Conservation (phyloP, 257 asterid genomes). For the Lycium ferocissimum region DNA sequence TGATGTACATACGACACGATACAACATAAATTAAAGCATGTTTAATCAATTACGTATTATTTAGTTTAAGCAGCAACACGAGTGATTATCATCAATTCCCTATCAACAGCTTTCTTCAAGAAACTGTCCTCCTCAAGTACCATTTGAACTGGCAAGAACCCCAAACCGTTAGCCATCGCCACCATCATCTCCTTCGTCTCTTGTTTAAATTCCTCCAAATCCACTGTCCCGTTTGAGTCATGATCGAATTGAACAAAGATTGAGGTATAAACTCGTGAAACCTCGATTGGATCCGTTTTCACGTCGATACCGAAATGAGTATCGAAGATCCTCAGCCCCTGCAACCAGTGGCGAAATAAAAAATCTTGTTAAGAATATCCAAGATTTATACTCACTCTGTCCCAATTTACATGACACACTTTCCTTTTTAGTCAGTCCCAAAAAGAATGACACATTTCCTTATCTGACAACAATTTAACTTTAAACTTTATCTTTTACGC, state of each 20-base stretch:
- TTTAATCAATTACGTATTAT: too few species aligned
- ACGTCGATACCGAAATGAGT: background rate
- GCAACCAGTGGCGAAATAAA: background rate
- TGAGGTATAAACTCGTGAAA: background rate
- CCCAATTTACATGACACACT: too few species aligned
- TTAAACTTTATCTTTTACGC: too few species aligned
- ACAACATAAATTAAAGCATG: too few species aligned
- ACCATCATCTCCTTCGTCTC: conserved; percentile 2
- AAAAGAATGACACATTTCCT: too few species aligned
- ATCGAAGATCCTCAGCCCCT: background rate
- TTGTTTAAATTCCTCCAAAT: background rate
- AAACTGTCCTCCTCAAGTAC: background rate
- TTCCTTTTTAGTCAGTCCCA: too few species aligned
- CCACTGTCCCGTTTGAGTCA: background rate
- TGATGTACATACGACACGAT: too few species aligned
- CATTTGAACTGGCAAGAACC: conserved; percentile 14
- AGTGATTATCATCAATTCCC: background rate
- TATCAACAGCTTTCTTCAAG: conserved; percentile 19
- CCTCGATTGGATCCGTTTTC: background rate
- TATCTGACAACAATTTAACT: too few species aligned
- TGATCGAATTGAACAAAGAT: background rate
- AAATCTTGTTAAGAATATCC: fast-evolving
- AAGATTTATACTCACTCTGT: background rate
- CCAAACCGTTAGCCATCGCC: conserved; percentile 18
- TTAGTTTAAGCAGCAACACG: background rate